These are phyloP conservation scores for Lasiodiplodia sp. DNA, from an alignment of 2,329 filamentous ascomycete genomes.

Conservation along the genomic window DNA sequence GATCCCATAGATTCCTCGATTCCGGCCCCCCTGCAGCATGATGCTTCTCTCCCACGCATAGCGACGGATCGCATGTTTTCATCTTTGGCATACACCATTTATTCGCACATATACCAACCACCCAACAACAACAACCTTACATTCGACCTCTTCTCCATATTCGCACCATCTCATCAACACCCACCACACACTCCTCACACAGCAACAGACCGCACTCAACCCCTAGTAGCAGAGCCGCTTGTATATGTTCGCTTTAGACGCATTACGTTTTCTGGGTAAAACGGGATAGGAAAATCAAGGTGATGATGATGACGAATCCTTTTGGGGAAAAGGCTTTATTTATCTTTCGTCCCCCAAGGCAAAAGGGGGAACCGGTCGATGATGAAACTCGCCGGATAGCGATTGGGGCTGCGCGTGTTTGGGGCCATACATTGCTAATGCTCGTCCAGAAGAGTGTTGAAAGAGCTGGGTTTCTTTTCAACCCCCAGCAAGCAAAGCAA, in stretches of 20 bases:
- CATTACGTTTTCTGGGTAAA: constrained; percentile 19
- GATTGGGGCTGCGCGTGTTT: neutral
- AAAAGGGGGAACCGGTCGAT: constrained; percentile 13
- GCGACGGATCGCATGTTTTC: constrained; percentile 21
- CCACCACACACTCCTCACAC: neutral
- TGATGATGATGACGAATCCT: constrained; percentile 23
- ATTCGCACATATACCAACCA: constrained; percentile 20
- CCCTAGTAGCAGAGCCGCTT: neutral
- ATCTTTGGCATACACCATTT: constrained; percentile 18
- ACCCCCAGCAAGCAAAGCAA: neutral
- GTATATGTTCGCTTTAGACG: constrained; percentile 26
- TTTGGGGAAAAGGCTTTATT: constrained; percentile 17
- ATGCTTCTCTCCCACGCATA: constrained; percentile 14
- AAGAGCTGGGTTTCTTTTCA: neutral
- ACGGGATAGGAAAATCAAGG: constrained; percentile 16
- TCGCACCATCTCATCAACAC: neutral
- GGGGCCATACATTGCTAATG: neutral
- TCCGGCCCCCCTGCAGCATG: neutral
- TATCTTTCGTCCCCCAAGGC: constrained; percentile 1
- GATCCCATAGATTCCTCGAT: constrained; percentile 53
- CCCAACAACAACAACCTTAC: neutral
- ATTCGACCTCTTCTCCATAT: constrained; percentile 13
- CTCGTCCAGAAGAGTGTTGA: neutral
- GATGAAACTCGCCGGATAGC: constrained; percentile 18
- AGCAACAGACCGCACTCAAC: constrained; percentile 1